Percentiles rank a stretch among this genome's conserved stretches.
phyloP scores from a whole-genome alignment of 169 alveolate genomes.

The Plasmodium cynomolgi region DNA sequence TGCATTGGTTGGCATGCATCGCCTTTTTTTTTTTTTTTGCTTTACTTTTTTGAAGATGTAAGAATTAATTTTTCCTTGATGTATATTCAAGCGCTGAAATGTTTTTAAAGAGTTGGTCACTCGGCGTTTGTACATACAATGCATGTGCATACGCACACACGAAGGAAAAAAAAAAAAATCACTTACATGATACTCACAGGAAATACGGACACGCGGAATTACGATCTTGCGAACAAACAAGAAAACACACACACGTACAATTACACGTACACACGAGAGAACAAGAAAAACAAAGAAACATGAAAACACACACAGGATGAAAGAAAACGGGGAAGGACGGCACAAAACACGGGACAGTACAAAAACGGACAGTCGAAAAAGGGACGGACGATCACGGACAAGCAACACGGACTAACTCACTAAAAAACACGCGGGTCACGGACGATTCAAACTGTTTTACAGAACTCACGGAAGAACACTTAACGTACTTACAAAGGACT shows the following conservation, averaged over 20 bases:
- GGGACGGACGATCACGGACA: not conserved
- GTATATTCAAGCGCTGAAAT: not conserved
- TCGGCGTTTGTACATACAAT: not conserved
- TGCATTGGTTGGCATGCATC: not conserved
- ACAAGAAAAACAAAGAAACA: not conserved
- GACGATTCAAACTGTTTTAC: not conserved
- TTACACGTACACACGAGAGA: not conserved
- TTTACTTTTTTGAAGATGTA: not conserved
- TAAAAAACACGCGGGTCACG: not conserved
- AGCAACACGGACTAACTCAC: not conserved
- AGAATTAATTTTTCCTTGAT: not conserved
- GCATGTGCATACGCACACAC: not conserved
- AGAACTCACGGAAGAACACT: not conserved
- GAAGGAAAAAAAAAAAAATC: too few species aligned
- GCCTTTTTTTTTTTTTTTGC: not conserved
- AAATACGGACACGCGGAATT: not conserved
- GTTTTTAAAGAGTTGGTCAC: not conserved
- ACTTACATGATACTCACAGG: not conserved
- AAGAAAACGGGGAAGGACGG: not conserved
- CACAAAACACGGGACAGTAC: not conserved
- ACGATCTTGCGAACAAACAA: not conserved
- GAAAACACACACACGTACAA: not conserved
- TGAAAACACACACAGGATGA: not conserved
- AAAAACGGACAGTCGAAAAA: not conserved
- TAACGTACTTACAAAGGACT: not conserved